Base-by-base conservation (phyloP, 1,284 basidiomycete species). In the Sporisorium iseilematis-ciliati region DNA sequence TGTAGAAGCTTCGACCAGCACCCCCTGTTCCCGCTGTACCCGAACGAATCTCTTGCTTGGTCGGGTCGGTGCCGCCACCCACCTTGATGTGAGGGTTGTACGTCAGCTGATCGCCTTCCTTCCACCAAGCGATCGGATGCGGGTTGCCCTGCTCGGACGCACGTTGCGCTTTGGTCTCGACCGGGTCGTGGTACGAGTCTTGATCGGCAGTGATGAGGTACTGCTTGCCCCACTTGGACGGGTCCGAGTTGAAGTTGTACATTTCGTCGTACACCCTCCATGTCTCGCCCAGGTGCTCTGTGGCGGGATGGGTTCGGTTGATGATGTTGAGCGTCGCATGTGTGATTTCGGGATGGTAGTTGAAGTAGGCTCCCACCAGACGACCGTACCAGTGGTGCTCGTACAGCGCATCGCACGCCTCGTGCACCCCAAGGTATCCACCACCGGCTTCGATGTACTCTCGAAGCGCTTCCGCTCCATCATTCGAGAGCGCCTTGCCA, bases 111-210 rank as follows among this genome's bases (percentile, higher is more conserved):
- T 74, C 45, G 46, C 78, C 80, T 49, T 82, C 79, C 55, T 70
- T 74, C 66, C 71, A 82, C 80, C 80, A 82, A 6, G 79, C 79
- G 20, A 82, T 75, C n/a, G 80, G 78, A 51, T 82, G 80, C 5
- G 67, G 66, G 5, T 51, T 54, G 25, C 80, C 80, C 49, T 80
- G 73, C 29, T 67, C 54, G 7, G 40, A 42, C 14, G 65, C 66
- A 5, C 75, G 65, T 33, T 80, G 59, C 14, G 25, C 45, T 18
- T 40, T 46, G 4, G 75, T 54, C 52, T 72, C 59, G 21, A 77
- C 78, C 4, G 67, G 65, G 31, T 80, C 77, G 1, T 55, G 8
- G 58, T 79, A 80, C 31, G 74, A 68, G 12, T 38, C 49, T 12
- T 78, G 57, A 46, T 80, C 68, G 33, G 69, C 79, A 11, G 79